A percentile compares a stretch with the other conserved stretches of the same genome.
phyloP scores from a whole-genome alignment of 129 eudicot species.

The Chrysanthemum makinoi region DNA sequence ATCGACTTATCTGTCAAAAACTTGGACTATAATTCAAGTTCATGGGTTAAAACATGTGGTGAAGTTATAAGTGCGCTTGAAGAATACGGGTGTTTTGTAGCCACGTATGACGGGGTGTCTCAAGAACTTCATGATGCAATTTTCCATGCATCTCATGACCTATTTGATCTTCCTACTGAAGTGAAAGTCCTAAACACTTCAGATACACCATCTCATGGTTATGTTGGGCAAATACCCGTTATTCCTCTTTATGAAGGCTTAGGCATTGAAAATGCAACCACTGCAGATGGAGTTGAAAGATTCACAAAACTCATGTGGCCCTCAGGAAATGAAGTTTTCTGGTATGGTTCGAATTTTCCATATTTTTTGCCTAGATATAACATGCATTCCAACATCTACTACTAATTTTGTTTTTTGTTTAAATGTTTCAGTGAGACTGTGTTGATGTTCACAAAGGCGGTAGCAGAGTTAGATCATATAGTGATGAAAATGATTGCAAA shows the following conservation, averaged over 20 bases:
- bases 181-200: slow-evolving; percentile 37
- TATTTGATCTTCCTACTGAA: slow-evolving; percentile 48
- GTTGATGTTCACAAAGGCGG: slow-evolving; percentile 33
- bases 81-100: slow-evolving; percentile 47
- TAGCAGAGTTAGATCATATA: slow-evolving; percentile 46
- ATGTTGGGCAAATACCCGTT: slow-evolving; percentile 33
- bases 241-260: slow-evolving; percentile 49
- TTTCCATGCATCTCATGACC: slow-evolving; percentile 32
- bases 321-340: slow-evolving; percentile 31
- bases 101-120: slow-evolving; percentile 34
- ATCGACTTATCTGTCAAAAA: slow-evolving; percentile 29
- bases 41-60: slow-evolving; percentile 31
- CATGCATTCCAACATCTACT: background rate
- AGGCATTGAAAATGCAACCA: slow-evolving; percentile 44
- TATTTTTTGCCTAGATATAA: background rate
- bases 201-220: slow-evolving; percentile 40
- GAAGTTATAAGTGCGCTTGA: slow-evolving; percentile 45
- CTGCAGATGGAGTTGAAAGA: slow-evolving; percentile 30
- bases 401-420: slow-evolving; percentile 5
- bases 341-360: background rate
- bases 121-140: slow-evolving; percentile 40
- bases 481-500: slow-evolving; percentile 60
- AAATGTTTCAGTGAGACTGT: slow-evolving; percentile 30
- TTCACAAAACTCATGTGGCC: slow-evolving; percentile 63
- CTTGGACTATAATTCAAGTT: slow-evolving; percentile 22